A percentile compares a stretch with the other conserved stretches of the same genome.
Conservation (phyloP, 1,139 yeast species). For the Yamadazyma spencermartinsiae region DNA sequence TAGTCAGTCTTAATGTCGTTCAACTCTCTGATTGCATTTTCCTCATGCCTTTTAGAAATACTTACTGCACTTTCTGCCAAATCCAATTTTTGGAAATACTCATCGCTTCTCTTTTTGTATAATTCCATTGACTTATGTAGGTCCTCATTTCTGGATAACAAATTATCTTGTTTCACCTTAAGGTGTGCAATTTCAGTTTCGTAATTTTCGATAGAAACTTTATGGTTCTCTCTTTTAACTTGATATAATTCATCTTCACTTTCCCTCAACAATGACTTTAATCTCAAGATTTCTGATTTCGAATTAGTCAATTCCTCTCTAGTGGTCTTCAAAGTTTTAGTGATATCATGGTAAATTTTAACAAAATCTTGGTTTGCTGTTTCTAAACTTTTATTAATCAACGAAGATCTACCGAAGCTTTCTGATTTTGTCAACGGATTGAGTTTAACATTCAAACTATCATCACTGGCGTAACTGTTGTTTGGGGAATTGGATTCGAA, state of each 20-base stretch:
- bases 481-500: slow-evolving; percentile 22
- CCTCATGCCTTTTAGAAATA: slow-evolving; percentile 63
- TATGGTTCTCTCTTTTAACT: slow-evolving; percentile 35
- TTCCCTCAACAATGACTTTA: slow-evolving; percentile 50
- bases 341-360: slow-evolving; percentile 56
- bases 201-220: slow-evolving; percentile 38
- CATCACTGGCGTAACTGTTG: slow-evolving; percentile 16
- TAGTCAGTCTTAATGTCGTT: slow-evolving; percentile 55
- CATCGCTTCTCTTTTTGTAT: slow-evolving; percentile 73
- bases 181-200: slow-evolving; percentile 44
- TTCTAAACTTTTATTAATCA: slow-evolving; percentile 27
- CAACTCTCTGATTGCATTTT: slow-evolving; percentile 54
- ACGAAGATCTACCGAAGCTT: slow-evolving; percentile 38
- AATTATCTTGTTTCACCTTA: slow-evolving; percentile 54
- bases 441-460: neutral
- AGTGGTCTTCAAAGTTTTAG: slow-evolving; percentile 48
- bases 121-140: slow-evolving; percentile 55
- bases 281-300: slow-evolving; percentile 51
- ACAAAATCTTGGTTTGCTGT: slow-evolving; percentile 47
- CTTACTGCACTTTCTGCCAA: slow-evolving; percentile 75
- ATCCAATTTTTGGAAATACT: slow-evolving; percentile 71
- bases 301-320: slow-evolving; percentile 52
- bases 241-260: slow-evolving; percentile 49
- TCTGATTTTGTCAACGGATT: slow-evolving; percentile 30
- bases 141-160: slow-evolving; percentile 52